These are phyloP conservation scores for Ogataea parapolymorpha DNA, from an alignment of 805 yeast genomes.

Conservation along the genomic window DNA sequence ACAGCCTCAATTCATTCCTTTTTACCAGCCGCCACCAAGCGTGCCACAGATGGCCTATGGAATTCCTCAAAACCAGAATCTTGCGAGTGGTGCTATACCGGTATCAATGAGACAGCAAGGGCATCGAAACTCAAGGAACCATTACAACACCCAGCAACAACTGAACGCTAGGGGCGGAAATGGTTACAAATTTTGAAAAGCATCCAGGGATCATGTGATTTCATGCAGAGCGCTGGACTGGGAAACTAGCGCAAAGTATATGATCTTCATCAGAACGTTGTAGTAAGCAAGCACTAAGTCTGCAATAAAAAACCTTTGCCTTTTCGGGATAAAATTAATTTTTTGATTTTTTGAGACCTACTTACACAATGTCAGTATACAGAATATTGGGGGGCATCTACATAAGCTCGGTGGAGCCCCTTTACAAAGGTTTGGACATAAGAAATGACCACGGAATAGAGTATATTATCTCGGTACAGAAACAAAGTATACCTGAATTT, in stretches of 20 bases:
- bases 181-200: constrained; percentile 6
- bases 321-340: not conserved
- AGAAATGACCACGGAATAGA: constrained; percentile 53
- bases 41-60: constrained; percentile 20
- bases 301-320: too few relatives aligned
- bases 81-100: constrained; percentile 10
- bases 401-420: constrained; percentile 69
- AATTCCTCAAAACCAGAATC: constrained; percentile 11
- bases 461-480: constrained; percentile 68
- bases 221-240: too few relatives aligned
- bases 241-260: too few relatives aligned
- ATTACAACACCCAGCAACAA: constrained; percentile 13
- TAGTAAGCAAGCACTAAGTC: too few relatives aligned
- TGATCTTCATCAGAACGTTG: too few relatives aligned
- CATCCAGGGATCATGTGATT: not conserved
- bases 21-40: constrained; percentile 19
- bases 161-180: constrained; percentile 7
- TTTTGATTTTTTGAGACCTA: not conserved
- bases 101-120: constrained; percentile 15
- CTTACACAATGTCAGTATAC: constrained; percentile 28
- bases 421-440: constrained; percentile 52
- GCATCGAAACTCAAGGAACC: constrained; percentile 13
- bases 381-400: constrained; percentile 79
- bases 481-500: constrained; percentile 56
- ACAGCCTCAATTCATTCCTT: constrained; percentile 20